phyloP scores from a whole-genome alignment of 2,329 filamentous ascomycete species.

The Curvularia sp. region DNA sequence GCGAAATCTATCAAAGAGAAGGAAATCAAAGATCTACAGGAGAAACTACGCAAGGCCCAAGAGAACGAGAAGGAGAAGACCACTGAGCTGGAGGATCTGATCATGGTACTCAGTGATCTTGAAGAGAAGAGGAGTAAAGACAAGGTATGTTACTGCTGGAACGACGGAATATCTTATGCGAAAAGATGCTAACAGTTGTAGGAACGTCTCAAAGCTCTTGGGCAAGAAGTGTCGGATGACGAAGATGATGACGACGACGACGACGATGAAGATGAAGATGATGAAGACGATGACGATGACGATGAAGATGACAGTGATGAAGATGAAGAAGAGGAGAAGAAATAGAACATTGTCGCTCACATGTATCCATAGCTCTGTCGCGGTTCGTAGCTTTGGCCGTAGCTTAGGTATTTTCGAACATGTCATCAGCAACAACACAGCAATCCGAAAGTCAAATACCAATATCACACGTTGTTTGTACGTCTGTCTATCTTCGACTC shows the following conservation, averaged over 20 bases:
- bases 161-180: background rate
- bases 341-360: background rate
- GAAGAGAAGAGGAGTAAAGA: slow-evolving; percentile 55
- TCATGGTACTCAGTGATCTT: slow-evolving; percentile 58
- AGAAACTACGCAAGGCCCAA: slow-evolving; percentile 53
- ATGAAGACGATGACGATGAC: slow-evolving; percentile 20
- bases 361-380: background rate
- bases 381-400: background rate
- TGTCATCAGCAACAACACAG: background rate
- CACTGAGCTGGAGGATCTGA: slow-evolving; percentile 57
- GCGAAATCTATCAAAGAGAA: slow-evolving; percentile 21
- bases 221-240: slow-evolving; percentile 53
- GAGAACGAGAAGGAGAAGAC: slow-evolving; percentile 52
- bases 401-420: background rate
- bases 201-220: slow-evolving; percentile 57
- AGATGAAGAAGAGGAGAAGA: background rate
- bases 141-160: slow-evolving; percentile 38
- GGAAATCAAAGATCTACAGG: slow-evolving; percentile 55
- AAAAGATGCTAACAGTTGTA: slow-evolving; percentile 24
- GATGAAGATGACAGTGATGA: slow-evolving; percentile 10
- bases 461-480: background rate
- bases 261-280: slow-evolving; percentile 34
- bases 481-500: no score
- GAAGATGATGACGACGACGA: slow-evolving; percentile 50
- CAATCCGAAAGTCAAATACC: background rate